Evolutionary conservation across 768 basidiomycete species (phyloP).

Genomic region (Boletus sp.): DNA sequence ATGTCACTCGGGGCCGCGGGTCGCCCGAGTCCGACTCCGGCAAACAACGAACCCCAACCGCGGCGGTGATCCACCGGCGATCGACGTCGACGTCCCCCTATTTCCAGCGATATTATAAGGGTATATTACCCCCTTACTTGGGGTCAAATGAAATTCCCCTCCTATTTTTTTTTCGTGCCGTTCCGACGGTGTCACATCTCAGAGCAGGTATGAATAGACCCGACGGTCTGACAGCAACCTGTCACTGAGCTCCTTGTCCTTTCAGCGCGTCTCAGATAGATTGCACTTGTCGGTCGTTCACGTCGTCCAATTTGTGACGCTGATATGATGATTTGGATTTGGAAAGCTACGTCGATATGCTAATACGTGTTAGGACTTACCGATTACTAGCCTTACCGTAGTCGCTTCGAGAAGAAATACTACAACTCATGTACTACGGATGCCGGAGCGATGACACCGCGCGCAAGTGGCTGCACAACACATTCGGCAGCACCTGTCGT

Average conservation of each 20-base stretch:
- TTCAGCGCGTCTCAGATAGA: constrained; percentile 2
- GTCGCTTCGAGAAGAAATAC: too few relatives aligned
- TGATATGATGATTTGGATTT: too few relatives aligned
- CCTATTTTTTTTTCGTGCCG: background rate
- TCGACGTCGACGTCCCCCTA: background rate
- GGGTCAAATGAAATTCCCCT: background rate
- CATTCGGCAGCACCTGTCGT: too few relatives aligned
- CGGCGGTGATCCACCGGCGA: background rate
- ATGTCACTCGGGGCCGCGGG: background rate
- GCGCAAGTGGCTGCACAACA: too few relatives aligned
- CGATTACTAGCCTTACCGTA: too few relatives aligned
- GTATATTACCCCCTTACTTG: background rate
- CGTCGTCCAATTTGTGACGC: too few relatives aligned
- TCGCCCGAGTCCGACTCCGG: background rate
- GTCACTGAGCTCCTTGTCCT: background rate
- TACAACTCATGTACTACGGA: too few relatives aligned
- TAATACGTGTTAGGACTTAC: too few relatives aligned
- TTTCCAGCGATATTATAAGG: background rate
- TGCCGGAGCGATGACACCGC: too few relatives aligned
- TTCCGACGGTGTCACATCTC: background rate
- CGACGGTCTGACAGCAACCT: too few relatives aligned
- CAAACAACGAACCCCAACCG: background rate
- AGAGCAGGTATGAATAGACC: background rate
- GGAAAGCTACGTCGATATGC: too few relatives aligned
- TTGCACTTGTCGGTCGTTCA: background rate